These are phyloP conservation scores for Trichosporon faecale DNA, from an alignment of 1,284 basidiomycete species.

Conservation along the genomic window DNA sequence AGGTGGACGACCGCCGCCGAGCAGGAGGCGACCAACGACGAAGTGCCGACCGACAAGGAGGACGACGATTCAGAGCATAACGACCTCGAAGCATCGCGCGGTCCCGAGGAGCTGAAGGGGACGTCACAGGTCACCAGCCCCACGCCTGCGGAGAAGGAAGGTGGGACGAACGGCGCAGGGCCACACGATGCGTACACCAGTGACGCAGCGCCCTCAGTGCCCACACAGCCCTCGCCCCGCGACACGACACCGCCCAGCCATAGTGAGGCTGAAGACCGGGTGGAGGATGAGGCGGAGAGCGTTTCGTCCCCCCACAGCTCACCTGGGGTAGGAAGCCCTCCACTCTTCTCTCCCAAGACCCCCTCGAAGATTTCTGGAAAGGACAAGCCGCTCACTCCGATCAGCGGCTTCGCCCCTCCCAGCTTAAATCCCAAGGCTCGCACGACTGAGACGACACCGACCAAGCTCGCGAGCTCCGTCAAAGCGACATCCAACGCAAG, in stretches of 20 bases:
- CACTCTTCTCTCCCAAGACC: neutral
- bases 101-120: neutral
- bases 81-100: neutral
- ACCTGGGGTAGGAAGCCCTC: neutral
- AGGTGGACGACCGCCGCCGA: neutral
- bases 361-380: neutral
- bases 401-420: neutral
- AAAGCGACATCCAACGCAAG: neutral
- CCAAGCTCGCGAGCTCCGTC: neutral
- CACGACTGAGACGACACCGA: neutral
- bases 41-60: neutral
- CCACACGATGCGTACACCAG: neutral
- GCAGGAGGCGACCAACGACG: neutral
- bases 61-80: neutral
- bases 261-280: slow-evolving; percentile 2
- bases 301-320: slow-evolving; percentile 2
- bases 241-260: slow-evolving; percentile 6
- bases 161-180: neutral
- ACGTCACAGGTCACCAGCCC: neutral
- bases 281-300: slow-evolving; percentile 1
- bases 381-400: neutral
- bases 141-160: neutral
- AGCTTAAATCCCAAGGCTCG: neutral
- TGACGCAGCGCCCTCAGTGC: neutral
- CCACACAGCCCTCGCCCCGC: neutral